These are phyloP conservation scores for Boletellus emodensis DNA, from an alignment of 768 basidiomycete genomes.

Conservation along the genomic window DNA sequence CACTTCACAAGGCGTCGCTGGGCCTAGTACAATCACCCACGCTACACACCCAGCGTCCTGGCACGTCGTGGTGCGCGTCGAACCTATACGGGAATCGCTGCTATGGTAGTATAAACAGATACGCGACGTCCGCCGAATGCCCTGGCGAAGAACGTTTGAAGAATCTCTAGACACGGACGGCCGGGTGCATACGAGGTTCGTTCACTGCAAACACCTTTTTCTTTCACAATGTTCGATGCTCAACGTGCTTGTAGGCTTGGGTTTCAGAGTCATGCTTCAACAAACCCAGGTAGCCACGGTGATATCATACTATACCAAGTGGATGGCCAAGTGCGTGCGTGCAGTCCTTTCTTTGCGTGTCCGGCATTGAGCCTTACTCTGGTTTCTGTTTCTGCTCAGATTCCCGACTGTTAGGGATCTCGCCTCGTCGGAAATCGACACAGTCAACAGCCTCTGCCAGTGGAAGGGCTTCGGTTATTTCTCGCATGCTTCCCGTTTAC, in stretches of 20 bases:
- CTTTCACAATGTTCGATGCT: no score
- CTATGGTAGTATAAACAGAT: constrained; percentile 69
- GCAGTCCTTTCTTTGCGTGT: not conserved
- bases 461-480: constrained; percentile 95
- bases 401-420: constrained; percentile 81
- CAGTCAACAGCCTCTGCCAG: constrained; percentile 82
- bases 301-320: constrained; percentile 88
- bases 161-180: constrained; percentile 48
- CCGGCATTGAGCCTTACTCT: not conserved
- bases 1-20: not conserved
- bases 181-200: constrained; percentile 86
- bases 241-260: constrained; percentile 57
- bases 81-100: constrained; percentile 47
- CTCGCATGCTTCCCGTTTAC: constrained; percentile 76
- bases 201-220: not conserved
- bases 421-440: constrained; percentile 69
- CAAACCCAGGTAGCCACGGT: constrained; percentile 93
- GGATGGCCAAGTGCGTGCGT: constrained; percentile 69
- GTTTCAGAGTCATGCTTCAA: constrained; percentile 94
- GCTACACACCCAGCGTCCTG: constrained; percentile 40
- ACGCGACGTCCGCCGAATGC: constrained; percentile 74
- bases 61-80: constrained; percentile 44
- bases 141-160: constrained; percentile 80
- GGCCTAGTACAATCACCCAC: not conserved
- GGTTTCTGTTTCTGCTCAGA: constrained; percentile 32